Conservation (phyloP, 2,329 filamentous ascomycete species). For the Dactylellina cionopaga region DNA sequence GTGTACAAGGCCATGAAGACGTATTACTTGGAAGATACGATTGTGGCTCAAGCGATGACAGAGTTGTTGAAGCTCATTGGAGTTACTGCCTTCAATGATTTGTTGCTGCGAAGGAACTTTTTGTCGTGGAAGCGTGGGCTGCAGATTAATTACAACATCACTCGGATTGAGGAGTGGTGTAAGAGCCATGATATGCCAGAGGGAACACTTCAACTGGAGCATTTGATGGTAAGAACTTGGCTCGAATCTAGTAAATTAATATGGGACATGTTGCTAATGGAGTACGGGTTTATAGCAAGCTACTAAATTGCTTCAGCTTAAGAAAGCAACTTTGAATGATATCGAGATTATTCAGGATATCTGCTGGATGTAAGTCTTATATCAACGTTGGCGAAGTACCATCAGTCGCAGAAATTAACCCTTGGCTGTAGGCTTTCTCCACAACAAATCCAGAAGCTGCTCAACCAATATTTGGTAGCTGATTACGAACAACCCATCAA, state of each 20-base stretch:
- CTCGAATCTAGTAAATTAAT: constrained; percentile 47
- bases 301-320: constrained; percentile 95
- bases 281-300: constrained; percentile 74
- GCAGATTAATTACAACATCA: constrained; percentile 99
- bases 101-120: constrained; percentile 98
- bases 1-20: constrained; percentile 99
- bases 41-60: constrained; percentile 94
- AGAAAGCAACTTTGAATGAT: constrained; percentile 98
- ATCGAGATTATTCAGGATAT: constrained; percentile 99
- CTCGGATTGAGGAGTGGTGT: constrained; percentile 98
- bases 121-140: constrained; percentile 98
- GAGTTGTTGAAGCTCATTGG: constrained; percentile 92
- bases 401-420: background rate
- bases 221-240: constrained; percentile 79
- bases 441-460: constrained; percentile 97
- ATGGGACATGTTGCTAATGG: constrained; percentile 38
- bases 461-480: constrained; percentile 98
- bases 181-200: constrained; percentile 99
- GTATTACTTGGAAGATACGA: constrained; percentile 94
- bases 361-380: constrained; percentile 88
- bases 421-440: constrained; percentile 78
- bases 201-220: constrained; percentile 94
- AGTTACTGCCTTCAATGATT: constrained; percentile 97
- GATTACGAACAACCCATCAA: constrained; percentile 99
- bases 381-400: background rate